A percentile compares a stretch with the other conserved stretches of the same genome.
phyloP scores from a whole-genome alignment of 2,329 filamentous ascomycete species.

The Magnaporthiopsis rhizophila region DNA sequence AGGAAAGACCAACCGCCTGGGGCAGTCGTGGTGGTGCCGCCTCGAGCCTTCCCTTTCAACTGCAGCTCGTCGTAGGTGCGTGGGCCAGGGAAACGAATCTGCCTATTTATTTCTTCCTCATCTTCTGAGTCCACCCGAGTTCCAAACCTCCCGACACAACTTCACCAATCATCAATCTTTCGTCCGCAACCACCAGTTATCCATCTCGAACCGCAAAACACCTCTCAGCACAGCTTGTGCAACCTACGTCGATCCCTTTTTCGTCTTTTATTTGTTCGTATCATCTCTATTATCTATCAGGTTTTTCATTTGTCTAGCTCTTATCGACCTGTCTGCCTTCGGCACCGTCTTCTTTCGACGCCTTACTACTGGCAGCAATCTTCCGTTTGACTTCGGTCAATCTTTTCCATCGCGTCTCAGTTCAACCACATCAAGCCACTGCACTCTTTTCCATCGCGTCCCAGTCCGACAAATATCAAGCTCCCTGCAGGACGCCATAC shows the following conservation, averaged over 20 bases:
- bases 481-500: not conserved
- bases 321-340: no score
- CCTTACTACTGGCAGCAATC: no score
- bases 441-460: no score
- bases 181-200: not conserved
- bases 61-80: not conserved
- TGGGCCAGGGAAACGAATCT: no score
- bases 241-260: not conserved
- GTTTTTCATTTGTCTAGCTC: no score
- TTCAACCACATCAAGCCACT: no score
- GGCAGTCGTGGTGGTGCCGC: not conserved
- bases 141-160: not conserved
- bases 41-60: not conserved
- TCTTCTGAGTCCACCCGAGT: not conserved
- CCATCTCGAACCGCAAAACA: not conserved
- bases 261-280: not conserved
- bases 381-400: no score
- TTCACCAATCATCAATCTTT: no score
- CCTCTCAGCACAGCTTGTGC: not conserved
- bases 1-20: not conserved
- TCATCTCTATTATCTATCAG: not conserved
- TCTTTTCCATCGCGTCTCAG: no score
- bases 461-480: not conserved
- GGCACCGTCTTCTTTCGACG: no score
- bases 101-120: not conserved